A percentile compares a stretch with the other conserved stretches of the same genome.
These are phyloP conservation scores for Rosa lucieae DNA, from an alignment of 306 rosid species.

Conservation along the genomic window DNA sequence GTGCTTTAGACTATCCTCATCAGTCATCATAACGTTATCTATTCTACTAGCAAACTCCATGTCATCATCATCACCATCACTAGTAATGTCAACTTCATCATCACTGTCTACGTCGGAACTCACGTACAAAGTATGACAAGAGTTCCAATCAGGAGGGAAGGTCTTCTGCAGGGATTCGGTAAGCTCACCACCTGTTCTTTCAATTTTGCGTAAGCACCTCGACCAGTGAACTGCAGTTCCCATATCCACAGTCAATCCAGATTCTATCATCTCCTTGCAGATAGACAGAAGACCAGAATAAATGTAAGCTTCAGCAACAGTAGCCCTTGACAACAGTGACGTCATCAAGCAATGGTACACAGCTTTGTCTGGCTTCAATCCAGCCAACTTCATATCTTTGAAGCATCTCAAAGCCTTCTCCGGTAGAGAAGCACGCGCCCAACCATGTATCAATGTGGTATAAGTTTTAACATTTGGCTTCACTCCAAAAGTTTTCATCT, in stretches of 20 bases:
- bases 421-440: slow-evolving; percentile 96
- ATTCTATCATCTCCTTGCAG: slow-evolving; percentile 79
- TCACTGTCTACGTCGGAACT: slow-evolving; percentile 37
- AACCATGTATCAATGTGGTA: slow-evolving; percentile 84
- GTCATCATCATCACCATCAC: slow-evolving; percentile 24
- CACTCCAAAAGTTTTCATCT: slow-evolving; percentile 75
- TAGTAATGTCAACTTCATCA: slow-evolving; percentile 23
- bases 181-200: slow-evolving; percentile 83
- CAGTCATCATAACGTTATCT: slow-evolving; percentile 5
- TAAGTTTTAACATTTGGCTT: slow-evolving; percentile 88
- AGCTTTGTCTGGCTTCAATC: slow-evolving; percentile 86
- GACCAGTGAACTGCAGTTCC: slow-evolving; percentile 99
- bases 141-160: slow-evolving; percentile 94
- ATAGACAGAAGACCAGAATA: slow-evolving; percentile 63
- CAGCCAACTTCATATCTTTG: slow-evolving; percentile 78
- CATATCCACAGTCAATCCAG: slow-evolving; percentile 80
- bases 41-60: slow-evolving; percentile 25
- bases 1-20: slow-evolving; percentile 17
- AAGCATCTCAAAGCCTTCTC: slow-evolving; percentile 88
- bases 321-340: slow-evolving; percentile 88
- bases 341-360: slow-evolving; percentile 97
- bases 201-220: slow-evolving; percentile 73
- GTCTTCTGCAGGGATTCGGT: slow-evolving; percentile 88
- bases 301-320: slow-evolving; percentile 66
- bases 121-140: slow-evolving; percentile 37